A percentile compares a stretch with the other conserved stretches of the same genome.
Evolutionary conservation across 257 asterid genomes (phyloP).

Genomic region (Salvia splendens): DNA sequence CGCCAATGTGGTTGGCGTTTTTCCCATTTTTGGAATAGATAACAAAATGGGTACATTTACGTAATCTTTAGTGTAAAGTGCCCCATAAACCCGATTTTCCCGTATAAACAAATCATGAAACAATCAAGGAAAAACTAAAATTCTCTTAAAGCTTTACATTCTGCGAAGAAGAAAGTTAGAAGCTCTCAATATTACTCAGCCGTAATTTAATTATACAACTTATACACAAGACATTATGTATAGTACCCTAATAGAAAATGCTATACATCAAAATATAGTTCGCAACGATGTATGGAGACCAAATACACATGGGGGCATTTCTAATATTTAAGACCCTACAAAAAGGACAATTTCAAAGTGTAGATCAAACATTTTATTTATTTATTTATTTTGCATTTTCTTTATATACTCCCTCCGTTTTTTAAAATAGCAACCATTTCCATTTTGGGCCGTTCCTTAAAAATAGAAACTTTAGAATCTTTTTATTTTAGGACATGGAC

Average conservation of each 20-base stretch:
- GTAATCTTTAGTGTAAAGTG: too few relatives aligned
- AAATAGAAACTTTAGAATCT: too few relatives aligned
- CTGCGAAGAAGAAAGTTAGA: background rate
- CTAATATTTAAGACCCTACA: background rate
- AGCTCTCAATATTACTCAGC: background rate
- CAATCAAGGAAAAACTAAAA: conserved; percentile 11
- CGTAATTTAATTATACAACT: background rate
- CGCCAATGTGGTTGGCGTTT: too few relatives aligned
- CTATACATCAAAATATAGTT: too few relatives aligned
- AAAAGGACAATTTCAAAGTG: background rate
- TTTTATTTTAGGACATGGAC: too few relatives aligned
- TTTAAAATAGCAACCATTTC: too few relatives aligned
- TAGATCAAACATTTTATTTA: background rate
- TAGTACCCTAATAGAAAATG: background rate
- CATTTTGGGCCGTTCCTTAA: too few relatives aligned
- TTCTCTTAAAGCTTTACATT: background rate
- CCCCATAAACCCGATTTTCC: too few relatives aligned
- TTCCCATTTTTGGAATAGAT: too few relatives aligned
- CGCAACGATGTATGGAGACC: conserved; percentile 16
- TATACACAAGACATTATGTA: background rate
- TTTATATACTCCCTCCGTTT: too few relatives aligned
- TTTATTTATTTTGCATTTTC: background rate
- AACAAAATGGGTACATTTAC: too few relatives aligned
- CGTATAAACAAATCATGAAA: conserved; percentile 15
- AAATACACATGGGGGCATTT: too few relatives aligned